These are phyloP conservation scores for Albugo candida DNA, from an alignment of 352 stramenopile species.

Conservation along the genomic window DNA sequence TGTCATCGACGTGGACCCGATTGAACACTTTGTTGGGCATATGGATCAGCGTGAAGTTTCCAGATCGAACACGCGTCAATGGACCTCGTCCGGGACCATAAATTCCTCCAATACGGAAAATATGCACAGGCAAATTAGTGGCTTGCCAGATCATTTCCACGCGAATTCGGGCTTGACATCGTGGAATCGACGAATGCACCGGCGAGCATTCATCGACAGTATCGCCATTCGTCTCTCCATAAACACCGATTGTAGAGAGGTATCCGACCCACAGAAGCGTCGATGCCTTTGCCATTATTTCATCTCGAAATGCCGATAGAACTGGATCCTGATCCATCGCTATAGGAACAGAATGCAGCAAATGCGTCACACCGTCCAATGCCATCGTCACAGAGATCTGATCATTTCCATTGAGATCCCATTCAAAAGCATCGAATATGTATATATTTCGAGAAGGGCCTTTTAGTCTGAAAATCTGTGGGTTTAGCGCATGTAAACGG, in stretches of 20 bases:
- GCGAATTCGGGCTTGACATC: slow-evolving; percentile 56
- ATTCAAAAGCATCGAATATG: slow-evolving; percentile 53
- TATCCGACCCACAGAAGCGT: slow-evolving; percentile 78
- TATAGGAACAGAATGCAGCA: slow-evolving; percentile 49
- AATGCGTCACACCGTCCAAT: slow-evolving; percentile 37
- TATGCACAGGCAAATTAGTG: slow-evolving; percentile 33
- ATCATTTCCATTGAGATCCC: slow-evolving; percentile 17
- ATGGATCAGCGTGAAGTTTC: slow-evolving; percentile 41
- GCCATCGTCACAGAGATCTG: slow-evolving; percentile 19
- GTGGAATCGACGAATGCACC: slow-evolving; percentile 30
- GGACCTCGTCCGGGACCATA: slow-evolving; percentile 76
- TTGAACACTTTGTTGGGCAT: slow-evolving; percentile 69
- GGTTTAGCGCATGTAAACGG: slow-evolving; percentile 17
- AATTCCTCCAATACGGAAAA: slow-evolving; percentile 84
- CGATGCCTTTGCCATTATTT: slow-evolving; percentile 14
- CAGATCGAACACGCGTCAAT: slow-evolving; percentile 55
- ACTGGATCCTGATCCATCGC: slow-evolving; percentile 37
- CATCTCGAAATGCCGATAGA: slow-evolving; percentile 21
- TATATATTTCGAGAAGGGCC: slow-evolving; percentile 28
- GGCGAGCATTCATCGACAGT: slow-evolving; percentile 71
- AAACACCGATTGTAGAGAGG: slow-evolving; percentile 86
- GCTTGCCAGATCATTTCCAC: slow-evolving; percentile 52
- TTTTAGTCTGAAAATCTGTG: slow-evolving; percentile 16
- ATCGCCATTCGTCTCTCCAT: slow-evolving; percentile 72
- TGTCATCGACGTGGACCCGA: slow-evolving; percentile 82